A percentile compares a stretch with the other conserved stretches of the same genome.
These are phyloP conservation scores for Cryptococcus sp. DNA, from an alignment of 1,284 basidiomycete species.

Conservation along the genomic window DNA sequence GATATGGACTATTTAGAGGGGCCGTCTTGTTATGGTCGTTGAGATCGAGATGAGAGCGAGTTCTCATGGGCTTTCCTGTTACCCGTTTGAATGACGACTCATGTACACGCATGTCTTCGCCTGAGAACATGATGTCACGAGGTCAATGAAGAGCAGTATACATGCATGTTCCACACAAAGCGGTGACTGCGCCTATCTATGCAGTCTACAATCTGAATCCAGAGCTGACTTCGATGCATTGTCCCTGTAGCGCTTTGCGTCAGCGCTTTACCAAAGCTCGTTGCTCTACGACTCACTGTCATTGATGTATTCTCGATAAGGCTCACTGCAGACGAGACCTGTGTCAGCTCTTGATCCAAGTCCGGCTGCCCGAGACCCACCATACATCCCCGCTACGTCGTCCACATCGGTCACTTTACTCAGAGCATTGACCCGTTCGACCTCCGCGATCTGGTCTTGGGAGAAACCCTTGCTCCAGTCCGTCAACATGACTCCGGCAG, in stretches of 20 bases:
- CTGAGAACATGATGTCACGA: no score
- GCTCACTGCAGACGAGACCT: neutral
- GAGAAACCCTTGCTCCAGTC: neutral
- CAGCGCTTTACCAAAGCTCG: neutral
- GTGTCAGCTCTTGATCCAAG: neutral
- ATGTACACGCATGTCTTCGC: no score
- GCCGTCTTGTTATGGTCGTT: neutral
- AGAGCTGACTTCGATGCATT: neutral
- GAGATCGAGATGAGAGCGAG: neutral
- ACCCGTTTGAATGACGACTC: no score
- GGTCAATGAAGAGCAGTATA: neutral
- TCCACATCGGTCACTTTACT: neutral
- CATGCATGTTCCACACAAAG: neutral
- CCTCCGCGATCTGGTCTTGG: neutral
- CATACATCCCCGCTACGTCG: neutral
- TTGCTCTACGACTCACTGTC: neutral
- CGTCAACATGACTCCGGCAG: neutral
- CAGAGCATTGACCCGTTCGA: neutral
- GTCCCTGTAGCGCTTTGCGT: neutral
- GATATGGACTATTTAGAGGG: neutral
- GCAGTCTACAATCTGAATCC: neutral
- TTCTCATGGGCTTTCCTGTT: no score
- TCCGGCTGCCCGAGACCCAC: neutral
- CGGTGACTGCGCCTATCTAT: neutral
- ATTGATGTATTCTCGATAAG: neutral